A percentile compares a stretch with the other conserved stretches of the same genome.
phyloP scores from a whole-genome alignment of 176 grass and related monocot species.

The Olyra latifolia region DNA sequence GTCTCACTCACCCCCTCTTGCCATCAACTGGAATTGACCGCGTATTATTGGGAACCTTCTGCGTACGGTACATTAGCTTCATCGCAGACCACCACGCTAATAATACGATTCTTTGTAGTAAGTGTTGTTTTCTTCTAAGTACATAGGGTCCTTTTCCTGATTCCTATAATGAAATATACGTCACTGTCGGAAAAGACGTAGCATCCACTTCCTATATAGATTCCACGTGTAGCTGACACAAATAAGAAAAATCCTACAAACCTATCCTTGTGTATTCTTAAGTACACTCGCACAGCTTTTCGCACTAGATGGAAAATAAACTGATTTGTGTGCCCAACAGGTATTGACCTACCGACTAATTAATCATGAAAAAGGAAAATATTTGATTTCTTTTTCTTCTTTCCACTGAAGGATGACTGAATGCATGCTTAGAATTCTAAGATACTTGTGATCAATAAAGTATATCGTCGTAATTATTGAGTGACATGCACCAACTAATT shows the following conservation, averaged over 20 bases:
- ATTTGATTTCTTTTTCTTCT: neutral
- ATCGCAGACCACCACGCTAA: neutral
- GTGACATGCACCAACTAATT: too few species aligned
- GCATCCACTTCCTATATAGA: neutral
- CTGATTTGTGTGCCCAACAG: neutral
- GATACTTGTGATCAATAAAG: neutral
- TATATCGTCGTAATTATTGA: too few species aligned
- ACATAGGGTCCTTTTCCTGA: neutral
- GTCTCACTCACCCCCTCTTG: neutral
- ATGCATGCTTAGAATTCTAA: neutral
- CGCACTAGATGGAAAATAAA: neutral
- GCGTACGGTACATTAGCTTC: neutral
- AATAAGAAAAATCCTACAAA: neutral
- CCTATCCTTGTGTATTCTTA: too few species aligned
- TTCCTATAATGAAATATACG: neutral
- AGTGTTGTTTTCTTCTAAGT: neutral
- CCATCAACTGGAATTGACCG: neutral
- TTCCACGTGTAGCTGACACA: neutral
- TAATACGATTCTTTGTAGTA: neutral
- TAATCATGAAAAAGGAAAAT: neutral
- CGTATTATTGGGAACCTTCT: neutral
- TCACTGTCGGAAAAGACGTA: neutral
- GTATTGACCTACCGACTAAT: neutral
- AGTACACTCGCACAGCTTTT: neutral
- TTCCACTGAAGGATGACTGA: neutral